A percentile compares a stretch with the other conserved stretches of the same genome.
Evolutionary conservation across 768 basidiomycete species (phyloP).

Genomic region (Tulasnella sp.): DNA sequence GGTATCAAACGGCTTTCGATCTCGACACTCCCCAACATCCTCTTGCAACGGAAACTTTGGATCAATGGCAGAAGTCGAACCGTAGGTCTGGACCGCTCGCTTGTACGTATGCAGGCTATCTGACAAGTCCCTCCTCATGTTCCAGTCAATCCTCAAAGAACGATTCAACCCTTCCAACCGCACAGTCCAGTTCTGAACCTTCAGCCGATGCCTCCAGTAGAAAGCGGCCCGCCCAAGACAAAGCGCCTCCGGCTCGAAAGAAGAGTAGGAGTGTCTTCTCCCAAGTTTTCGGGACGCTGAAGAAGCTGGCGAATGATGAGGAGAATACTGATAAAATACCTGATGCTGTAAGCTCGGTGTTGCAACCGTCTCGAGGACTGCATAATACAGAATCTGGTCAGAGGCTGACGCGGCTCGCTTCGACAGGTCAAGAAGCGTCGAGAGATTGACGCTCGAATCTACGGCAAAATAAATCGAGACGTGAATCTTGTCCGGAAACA

Average conservation of each 20-base stretch:
- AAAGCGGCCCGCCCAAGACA: conserved; percentile 8
- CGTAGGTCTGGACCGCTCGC: background rate
- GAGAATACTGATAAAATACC: background rate
- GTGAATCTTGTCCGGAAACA: conserved; percentile 11
- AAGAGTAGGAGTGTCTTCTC: conserved; percentile 12
- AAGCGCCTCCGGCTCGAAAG: background rate
- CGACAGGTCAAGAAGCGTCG: conserved; percentile 13
- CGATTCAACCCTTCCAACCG: background rate
- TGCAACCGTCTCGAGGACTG: background rate
- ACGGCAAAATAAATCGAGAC: conserved; percentile 15
- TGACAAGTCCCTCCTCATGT: background rate
- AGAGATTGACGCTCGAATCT: conserved; percentile 11
- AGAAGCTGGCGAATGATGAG: conserved; percentile 14
- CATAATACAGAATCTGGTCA: background rate
- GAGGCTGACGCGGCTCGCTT: background rate
- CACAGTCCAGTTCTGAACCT: background rate
- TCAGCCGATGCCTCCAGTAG: background rate
- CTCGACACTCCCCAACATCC: too few relatives aligned
- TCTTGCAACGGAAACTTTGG: background rate
- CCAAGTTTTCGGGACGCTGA: conserved; percentile 13
- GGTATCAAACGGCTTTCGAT: too few relatives aligned
- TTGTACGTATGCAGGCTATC: background rate
- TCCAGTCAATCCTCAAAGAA: background rate
- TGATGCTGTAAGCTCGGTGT: conserved; percentile 15
- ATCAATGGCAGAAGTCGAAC: background rate